Base-by-base conservation (phyloP, 345 rosid species). In the Eucalyptus erythrocorys region DNA sequence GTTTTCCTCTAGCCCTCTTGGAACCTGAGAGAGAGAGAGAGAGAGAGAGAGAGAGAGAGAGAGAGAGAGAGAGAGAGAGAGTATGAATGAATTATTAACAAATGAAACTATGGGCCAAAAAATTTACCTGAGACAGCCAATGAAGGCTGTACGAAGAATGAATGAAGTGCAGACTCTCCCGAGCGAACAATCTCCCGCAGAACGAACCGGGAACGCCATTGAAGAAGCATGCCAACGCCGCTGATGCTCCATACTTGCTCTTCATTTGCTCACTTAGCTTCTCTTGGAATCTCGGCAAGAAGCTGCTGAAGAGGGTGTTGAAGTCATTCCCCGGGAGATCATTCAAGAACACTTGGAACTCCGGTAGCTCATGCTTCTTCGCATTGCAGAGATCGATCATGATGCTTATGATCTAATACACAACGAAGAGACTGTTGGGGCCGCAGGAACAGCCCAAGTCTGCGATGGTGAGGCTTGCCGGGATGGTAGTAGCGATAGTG, bases 71-170 rank as follows among this genome's bases (percentile, higher is more conserved):
- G 61, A 55, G 21, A 50, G 53, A 50, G 53, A 50, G 53, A 50
- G 53, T 50, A 50, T 50, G 53, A 50, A 50, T 50, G 53, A 16
- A 22, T 50, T 50, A 2, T 80, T 81, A 26, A 8, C 50, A n/a
- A 49, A 84, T 84, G 86, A 45, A 45, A 47, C 21, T 43, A 4
- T 24, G 16, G 48, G 32, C 32, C 50, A 34, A 84, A 16, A 49
- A 34, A 37, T n/a, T 86, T 86, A 92, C 95, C 92, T 91, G 91
- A 57, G 95, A 94, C 9, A 94, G 91, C 97, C 97, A 95, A 30
- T 93, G 92, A 87, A 85, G 94, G 76, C 94, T 91, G 85, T 91
- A 94, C 5, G 94, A 92, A 50, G 94, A 93, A 88, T 93, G 94
- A 43, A 94, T 88, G 50, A 95, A 92, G 37, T 94, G 89, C 30